Evolutionary conservation across 805 yeast species (phyloP).

Genomic region (Candida berthetii): DNA sequence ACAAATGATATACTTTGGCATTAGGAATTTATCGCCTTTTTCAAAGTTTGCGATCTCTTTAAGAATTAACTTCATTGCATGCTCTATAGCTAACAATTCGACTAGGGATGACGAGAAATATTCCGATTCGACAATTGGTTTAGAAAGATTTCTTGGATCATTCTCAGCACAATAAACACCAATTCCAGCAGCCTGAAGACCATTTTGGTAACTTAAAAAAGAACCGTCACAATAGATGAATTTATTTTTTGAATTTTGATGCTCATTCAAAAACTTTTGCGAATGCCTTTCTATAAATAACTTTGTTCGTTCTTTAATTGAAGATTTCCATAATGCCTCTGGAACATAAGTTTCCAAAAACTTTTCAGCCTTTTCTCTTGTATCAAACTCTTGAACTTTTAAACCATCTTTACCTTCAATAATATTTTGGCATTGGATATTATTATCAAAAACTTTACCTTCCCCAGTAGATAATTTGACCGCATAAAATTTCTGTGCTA

Average conservation of each 20-base stretch:
- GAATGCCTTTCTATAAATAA: conserved; percentile 1
- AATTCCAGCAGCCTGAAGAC: conserved; percentile 48
- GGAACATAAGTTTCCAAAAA: not conserved
- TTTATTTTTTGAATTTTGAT: conserved; percentile 1
- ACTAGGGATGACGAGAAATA: too few relatives aligned
- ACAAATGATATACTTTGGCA: conserved; percentile 34
- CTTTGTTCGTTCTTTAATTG: too few relatives aligned
- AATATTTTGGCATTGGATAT: not conserved
- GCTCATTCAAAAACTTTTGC: conserved; percentile 2
- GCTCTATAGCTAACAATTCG: not conserved
- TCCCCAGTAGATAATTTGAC: not conserved
- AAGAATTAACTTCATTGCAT: not conserved
- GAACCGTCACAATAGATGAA: conserved; percentile 77
- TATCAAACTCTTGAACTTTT: too few relatives aligned
- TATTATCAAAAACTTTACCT: too few relatives aligned
- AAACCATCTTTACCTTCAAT: not conserved
- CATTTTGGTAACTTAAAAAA: conserved; percentile 8
- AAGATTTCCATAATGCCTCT: not conserved
- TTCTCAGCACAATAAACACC: conserved; percentile 66
- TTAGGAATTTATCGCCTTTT: not conserved
- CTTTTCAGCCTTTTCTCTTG: not conserved
- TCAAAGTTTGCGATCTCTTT: not conserved
- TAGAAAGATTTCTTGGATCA: conserved; percentile 49
- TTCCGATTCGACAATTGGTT: conserved; percentile 22
- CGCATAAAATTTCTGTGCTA: not conserved